These are phyloP conservation scores for Kwoniella europaea DNA, from an alignment of 768 basidiomycete species.

Conservation along the genomic window DNA sequence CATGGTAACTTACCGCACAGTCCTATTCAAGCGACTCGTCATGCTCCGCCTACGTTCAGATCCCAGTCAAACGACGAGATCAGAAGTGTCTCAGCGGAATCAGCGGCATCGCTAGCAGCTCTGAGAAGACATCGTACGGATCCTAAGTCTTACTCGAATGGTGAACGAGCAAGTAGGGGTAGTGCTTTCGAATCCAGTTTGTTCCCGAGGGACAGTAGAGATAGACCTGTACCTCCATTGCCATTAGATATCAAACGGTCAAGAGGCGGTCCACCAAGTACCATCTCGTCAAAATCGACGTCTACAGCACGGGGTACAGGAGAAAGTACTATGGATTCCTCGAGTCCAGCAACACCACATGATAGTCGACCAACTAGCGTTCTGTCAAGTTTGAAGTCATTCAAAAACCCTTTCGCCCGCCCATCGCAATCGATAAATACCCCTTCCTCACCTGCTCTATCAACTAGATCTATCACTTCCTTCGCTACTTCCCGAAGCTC, in stretches of 20 bases:
- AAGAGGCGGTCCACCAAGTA: constrained; percentile 17
- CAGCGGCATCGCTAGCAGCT: constrained; percentile 13
- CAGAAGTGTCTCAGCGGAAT: background rate
- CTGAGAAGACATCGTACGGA: constrained; percentile 33
- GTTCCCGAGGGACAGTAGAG: constrained; percentile 11
- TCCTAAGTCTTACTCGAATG: constrained; percentile 21
- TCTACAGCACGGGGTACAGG: background rate
- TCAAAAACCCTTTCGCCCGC: constrained; percentile 14
- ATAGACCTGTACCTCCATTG: constrained; percentile 30
- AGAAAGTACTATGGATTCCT: constrained; percentile 9
- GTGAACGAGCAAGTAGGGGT: constrained; percentile 1
- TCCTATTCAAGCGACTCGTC: constrained; percentile 8
- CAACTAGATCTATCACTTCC: constrained; percentile 11
- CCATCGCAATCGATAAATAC: background rate
- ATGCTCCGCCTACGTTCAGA: constrained; percentile 11
- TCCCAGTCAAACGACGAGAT: constrained; percentile 33
- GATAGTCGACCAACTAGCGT: constrained; percentile 15
- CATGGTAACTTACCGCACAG: background rate
- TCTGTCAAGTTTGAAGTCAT: constrained; percentile 18
- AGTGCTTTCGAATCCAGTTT: constrained; percentile 2
- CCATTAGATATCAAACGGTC: constrained; percentile 22
- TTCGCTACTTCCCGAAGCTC: constrained; percentile 10
- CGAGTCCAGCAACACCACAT: constrained; percentile 5
- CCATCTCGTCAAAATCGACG: background rate
- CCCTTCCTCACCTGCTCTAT: constrained; percentile 11